Conservation (phyloP, 73 alveolate genomes). For the Urostyla sp. region DNA sequence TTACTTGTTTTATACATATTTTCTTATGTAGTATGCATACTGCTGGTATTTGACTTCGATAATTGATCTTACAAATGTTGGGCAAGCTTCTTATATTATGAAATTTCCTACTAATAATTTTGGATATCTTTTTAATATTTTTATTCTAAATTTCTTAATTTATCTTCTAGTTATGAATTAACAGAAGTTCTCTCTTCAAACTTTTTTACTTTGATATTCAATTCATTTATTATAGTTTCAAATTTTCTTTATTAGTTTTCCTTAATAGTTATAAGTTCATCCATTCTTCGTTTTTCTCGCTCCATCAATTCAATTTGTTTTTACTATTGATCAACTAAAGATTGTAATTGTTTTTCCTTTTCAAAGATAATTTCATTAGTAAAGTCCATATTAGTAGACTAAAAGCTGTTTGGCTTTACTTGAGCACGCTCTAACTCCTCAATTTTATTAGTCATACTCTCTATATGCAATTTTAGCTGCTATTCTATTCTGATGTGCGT, state of each 20-base stretch:
- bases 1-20: too few species aligned
- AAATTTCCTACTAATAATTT: neutral
- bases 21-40: too few species aligned
- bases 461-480: constrained; percentile 37
- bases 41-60: too few species aligned
- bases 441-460: neutral
- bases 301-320: constrained; percentile 15
- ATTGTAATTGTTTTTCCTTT: too few species aligned
- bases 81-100: neutral
- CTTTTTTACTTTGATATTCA: neutral
- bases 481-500: constrained; percentile 26
- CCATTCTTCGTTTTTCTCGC: constrained; percentile 19
- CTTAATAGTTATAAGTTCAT: constrained; percentile 20
- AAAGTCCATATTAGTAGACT: too few species aligned
- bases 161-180: neutral
- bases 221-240: neutral
- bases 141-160: neutral
- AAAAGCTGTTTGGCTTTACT: too few species aligned
- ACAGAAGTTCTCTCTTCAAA: constrained; percentile 1
- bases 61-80: too few species aligned
- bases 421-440: constrained; percentile 19
- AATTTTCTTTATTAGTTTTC: constrained; percentile 3
- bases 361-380: too few species aligned
- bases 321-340: neutral
- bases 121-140: neutral